Evolutionary conservation across 257 asterid species (phyloP).

Genomic region (Gentiana macrophylla): DNA sequence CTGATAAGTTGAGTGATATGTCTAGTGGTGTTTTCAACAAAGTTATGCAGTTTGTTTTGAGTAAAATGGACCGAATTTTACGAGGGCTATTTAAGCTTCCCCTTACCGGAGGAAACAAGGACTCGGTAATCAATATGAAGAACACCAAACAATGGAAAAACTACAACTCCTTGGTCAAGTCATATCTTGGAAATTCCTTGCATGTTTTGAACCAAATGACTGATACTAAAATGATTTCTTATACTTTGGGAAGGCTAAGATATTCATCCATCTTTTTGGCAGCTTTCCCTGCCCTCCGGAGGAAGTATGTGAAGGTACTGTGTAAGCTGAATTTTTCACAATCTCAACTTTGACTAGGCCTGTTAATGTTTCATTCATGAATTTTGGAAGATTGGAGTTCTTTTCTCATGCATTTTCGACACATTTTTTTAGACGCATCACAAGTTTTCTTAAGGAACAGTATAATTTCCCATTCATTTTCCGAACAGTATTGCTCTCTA

Average conservation of each 20-base stretch:
- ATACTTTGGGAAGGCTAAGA: slow-evolving; percentile 57
- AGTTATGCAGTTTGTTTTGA: slow-evolving; percentile 75
- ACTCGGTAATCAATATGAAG: slow-evolving; percentile 47
- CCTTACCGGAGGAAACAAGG: slow-evolving; percentile 58
- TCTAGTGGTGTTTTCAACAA: slow-evolving; percentile 81
- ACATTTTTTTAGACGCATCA: too few species aligned
- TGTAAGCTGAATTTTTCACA: background rate
- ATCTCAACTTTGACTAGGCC: too few species aligned
- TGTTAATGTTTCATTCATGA: too few species aligned
- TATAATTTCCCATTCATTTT: too few species aligned
- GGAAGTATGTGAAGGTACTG: slow-evolving; percentile 86
- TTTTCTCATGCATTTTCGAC: too few species aligned
- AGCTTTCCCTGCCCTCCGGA: slow-evolving; percentile 74
- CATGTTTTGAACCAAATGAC: slow-evolving; percentile 94
- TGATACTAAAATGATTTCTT: slow-evolving; percentile 76
- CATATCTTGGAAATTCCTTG: slow-evolving; percentile 89
- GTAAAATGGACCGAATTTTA: slow-evolving; percentile 86
- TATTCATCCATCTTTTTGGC: slow-evolving; percentile 64
- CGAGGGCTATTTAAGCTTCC: slow-evolving; percentile 58
- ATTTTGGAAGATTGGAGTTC: too few species aligned
- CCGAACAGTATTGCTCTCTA: too few species aligned
- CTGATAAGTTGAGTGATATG: slow-evolving; percentile 55
- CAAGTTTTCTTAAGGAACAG: too few species aligned
- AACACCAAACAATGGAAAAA: slow-evolving; percentile 68
- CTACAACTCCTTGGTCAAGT: slow-evolving; percentile 69